Evolutionary conservation across 108 stramenopile species (phyloP), one percentile per base, ranked within the genome.

Genomic region (Stephanodiscus minutulus): DNA sequence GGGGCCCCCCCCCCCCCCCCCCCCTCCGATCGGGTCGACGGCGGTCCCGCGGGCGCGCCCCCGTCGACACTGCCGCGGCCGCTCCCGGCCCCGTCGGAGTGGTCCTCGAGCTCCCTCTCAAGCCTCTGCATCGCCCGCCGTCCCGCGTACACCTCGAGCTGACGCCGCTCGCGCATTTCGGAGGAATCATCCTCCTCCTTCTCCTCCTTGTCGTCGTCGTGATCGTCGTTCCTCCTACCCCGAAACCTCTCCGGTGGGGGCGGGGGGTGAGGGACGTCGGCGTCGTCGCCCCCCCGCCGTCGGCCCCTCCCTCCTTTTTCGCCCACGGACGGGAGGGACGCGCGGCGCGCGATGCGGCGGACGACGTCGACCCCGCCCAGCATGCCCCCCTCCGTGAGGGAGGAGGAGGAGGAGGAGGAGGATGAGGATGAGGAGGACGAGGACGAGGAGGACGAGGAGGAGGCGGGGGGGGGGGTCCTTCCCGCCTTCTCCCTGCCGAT

Each of bases 91-190:
- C 39, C 36, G 6, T 37, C 54, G 15, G 24, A 24, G 31, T 58
- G 39, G 41, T 27, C 49, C 3, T 39, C 53, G 61, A 76, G 67
- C 55, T 76, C 75, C 47, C 64, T 65, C 56, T 76, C 75, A 1
- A 76, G 52, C 0, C 75, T 67, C 18, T 68, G 11, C 7, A 76
- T 24, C 43, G 75, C 75, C 12, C 75, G 75, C 28, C 68, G 61
- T 28, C 75, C 75, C 9, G 67, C 75, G 50, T 76, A 76, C 37
- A 63, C 66, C 39, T 60, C 75, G 52, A 76, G 68, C 9, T 22
- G 52, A 63, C 68, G 65, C 7, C 55, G 67, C 33, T 76, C 75
- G 31, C 31, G 31, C 31, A 33, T 33, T 5, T 74, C 43, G 61
- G 43, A 44, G 15, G 43, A 44, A 3, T 13, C 7, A 11, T 8